Percentiles rank a stretch among this genome's conserved stretches.
These are phyloP conservation scores for Trichocladium uniseriatum DNA, from an alignment of 495 filamentous ascomycete genomes.

Conservation along the genomic window DNA sequence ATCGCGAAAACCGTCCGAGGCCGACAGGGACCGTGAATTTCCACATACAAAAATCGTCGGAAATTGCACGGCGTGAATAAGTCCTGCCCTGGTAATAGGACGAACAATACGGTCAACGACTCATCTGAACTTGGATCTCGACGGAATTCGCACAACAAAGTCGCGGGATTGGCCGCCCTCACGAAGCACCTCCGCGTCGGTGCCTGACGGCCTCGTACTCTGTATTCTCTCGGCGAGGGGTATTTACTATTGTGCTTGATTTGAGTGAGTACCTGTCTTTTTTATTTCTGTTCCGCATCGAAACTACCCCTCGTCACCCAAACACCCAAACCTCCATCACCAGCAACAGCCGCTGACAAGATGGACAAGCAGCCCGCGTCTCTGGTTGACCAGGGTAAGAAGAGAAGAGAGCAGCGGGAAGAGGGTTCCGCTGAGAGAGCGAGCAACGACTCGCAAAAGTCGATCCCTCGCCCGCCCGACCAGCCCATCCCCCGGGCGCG, in stretches of 20 bases:
- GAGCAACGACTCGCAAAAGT: background rate
- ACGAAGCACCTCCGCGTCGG: background rate
- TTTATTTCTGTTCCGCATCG: background rate
- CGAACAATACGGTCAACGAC: too few species aligned
- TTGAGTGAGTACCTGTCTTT: background rate
- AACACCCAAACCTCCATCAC: background rate
- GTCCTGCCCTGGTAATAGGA: too few species aligned
- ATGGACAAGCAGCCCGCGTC: slow-evolving; percentile 3
- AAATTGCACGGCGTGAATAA: too few species aligned
- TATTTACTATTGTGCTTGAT: background rate
- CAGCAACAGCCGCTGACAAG: background rate
- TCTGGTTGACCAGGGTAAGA: too few species aligned
- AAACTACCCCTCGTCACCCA: too few species aligned
- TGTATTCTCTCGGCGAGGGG: background rate
- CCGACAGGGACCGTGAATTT: background rate
- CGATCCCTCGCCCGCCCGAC: background rate
- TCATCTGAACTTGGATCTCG: too few species aligned
- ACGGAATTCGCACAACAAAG: too few species aligned
- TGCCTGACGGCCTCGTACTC: background rate
- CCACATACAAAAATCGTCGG: background rate
- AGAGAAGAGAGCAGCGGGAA: background rate
- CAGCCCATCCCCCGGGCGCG: too few species aligned
- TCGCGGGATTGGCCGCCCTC: slow-evolving; percentile 4
- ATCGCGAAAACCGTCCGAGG: background rate
- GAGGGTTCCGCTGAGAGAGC: too few species aligned